These are phyloP conservation scores for Colletotrichum chrysophilum DNA, from an alignment of 2,329 filamentous ascomycete species.

Conservation along the genomic window DNA sequence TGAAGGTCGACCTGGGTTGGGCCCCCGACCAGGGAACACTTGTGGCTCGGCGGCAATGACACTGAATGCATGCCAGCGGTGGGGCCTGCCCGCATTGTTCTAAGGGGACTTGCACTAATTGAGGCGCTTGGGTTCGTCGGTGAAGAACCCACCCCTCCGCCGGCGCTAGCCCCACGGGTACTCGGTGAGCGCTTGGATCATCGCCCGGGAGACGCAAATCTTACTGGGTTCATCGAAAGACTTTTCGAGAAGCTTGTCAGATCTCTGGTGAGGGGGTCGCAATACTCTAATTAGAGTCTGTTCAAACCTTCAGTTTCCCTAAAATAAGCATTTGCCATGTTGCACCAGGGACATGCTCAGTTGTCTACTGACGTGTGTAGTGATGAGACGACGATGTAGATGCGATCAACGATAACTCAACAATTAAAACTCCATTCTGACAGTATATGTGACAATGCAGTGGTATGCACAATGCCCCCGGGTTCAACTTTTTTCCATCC, in stretches of 20 bases:
- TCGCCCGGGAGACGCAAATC: neutral
- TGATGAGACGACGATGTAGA: neutral
- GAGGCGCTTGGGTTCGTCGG: conserved; percentile 12
- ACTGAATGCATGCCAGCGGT: conserved; percentile 3
- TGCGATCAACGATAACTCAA: neutral
- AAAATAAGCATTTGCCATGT: neutral
- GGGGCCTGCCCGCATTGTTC: conserved; percentile 18
- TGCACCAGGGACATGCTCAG: neutral
- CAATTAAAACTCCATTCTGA: conserved; percentile 3
- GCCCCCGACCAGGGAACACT: neutral
- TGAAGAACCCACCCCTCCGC: neutral
- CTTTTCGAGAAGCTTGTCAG: neutral
- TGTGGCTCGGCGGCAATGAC: conserved; percentile 10
- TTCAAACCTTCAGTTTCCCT: neutral
- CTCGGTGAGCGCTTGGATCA: conserved; percentile 13
- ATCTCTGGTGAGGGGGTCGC: neutral
- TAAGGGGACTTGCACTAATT: conserved; percentile 21
- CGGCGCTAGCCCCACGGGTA: neutral
- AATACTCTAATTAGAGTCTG: neutral
- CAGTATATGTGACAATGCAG: conserved; percentile 4
- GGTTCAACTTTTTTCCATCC: conserved; percentile 11
- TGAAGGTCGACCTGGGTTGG: conserved; percentile 8
- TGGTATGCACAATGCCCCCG: conserved; percentile 14
- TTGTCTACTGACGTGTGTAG: neutral
- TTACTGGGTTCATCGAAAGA: neutral